Evolutionary conservation across 495 filamentous ascomycete species (phyloP).

Genomic region (Filosporella fistucella): DNA sequence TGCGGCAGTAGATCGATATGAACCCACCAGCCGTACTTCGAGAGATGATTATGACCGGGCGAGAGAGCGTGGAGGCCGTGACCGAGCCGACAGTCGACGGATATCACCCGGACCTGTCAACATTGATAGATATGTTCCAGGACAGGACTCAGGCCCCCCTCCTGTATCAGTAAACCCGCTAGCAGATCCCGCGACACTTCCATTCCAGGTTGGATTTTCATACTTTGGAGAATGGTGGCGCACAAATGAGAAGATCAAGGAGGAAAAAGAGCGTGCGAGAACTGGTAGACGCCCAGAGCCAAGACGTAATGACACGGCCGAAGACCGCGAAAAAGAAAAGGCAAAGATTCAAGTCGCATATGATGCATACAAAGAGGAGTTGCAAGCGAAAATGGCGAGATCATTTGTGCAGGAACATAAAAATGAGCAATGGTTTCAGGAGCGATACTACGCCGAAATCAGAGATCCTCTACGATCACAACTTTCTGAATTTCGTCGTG

Average conservation of each 20-base stretch:
- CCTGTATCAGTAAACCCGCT: constrained; percentile 69
- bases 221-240: constrained; percentile 98
- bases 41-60: constrained; percentile 58
- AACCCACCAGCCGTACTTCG: constrained; percentile 53
- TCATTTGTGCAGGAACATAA: constrained; percentile 88
- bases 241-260: constrained; percentile 75
- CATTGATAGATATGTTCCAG: constrained; percentile 95
- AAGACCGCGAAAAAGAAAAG: constrained; percentile 86
- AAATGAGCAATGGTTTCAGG: constrained; percentile 94
- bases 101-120: constrained; percentile 59
- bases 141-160: constrained; percentile 57
- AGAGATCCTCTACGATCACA: constrained; percentile 62
- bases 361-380: constrained; percentile 88
- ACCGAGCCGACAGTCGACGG: constrained; percentile 56
- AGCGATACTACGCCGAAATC: constrained; percentile 84
- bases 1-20: constrained; percentile 63
- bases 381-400: constrained; percentile 86
- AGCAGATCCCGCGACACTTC: constrained; percentile 74
- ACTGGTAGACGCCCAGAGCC: constrained; percentile 69
- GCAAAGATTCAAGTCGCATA: constrained; percentile 88
- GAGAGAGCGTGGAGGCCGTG: constrained; percentile 48
- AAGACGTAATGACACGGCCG: constrained; percentile 68
- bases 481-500: constrained; percentile 69
- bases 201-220: constrained; percentile 93
- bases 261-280: constrained; percentile 75